A percentile compares a stretch with the other conserved stretches of the same genome.
Evolutionary conservation across 768 basidiomycete species (phyloP).

Genomic region (Pulveroboletus sp.): DNA sequence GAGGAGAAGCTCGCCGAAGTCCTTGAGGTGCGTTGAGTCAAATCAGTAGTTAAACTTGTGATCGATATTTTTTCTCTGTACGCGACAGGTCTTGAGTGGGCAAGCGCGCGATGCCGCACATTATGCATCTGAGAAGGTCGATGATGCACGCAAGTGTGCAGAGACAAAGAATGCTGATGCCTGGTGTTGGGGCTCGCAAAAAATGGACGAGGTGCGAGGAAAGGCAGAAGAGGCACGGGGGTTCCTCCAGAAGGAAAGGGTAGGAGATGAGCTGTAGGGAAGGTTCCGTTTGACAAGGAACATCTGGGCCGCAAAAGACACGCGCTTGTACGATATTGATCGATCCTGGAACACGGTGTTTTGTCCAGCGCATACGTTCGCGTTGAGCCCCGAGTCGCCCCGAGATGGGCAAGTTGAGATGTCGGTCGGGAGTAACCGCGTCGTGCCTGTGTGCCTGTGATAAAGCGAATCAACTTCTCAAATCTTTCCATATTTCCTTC

Average conservation of each 20-base stretch:
- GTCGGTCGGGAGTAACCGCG: slow-evolving; percentile 13
- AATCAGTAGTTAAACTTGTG: too few species aligned
- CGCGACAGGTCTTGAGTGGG: slow-evolving; percentile 38
- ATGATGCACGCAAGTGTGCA: slow-evolving; percentile 21
- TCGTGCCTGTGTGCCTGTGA: slow-evolving; percentile 3
- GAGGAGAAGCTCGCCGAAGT: slow-evolving; percentile 68
- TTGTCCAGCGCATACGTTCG: background rate
- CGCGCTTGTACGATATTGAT: background rate
- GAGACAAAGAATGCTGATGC: slow-evolving; percentile 13
- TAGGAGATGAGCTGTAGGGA: too few species aligned
- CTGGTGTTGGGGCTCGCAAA: slow-evolving; percentile 16
- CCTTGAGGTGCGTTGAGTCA: slow-evolving; percentile 26
- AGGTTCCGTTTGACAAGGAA: too few species aligned
- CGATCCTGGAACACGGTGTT: background rate
- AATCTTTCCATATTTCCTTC: background rate
- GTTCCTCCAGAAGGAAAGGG: slow-evolving; percentile 2
- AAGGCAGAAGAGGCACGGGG: slow-evolving; percentile 25
- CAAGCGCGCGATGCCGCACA: slow-evolving; percentile 12
- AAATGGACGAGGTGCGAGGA: slow-evolving; percentile 12
- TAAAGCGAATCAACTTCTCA: slow-evolving; percentile 8
- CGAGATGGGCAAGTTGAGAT: background rate
- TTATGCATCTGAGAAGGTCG: slow-evolving; percentile 1
- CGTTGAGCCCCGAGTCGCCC: background rate
- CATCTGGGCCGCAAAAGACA: background rate
- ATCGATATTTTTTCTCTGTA: background rate